Evolutionary conservation across 225 moss, liverwort and hornwort species (phyloP).

Genomic region (Neckera pumila): DNA sequence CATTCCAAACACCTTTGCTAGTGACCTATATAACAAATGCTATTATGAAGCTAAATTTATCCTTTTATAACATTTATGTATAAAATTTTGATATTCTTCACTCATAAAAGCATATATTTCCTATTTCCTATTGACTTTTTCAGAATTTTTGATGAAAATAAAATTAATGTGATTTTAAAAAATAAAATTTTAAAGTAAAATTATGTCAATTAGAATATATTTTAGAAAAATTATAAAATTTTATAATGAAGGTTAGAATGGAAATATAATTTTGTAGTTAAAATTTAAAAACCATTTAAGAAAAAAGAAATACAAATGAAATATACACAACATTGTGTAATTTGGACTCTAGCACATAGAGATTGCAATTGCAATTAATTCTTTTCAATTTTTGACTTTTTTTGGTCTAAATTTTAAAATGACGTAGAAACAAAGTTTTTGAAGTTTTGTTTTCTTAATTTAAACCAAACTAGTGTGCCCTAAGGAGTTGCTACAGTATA

Average conservation of each 20-base stretch:
- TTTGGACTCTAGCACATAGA: not conserved
- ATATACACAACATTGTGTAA: not conserved
- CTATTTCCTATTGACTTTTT: not conserved
- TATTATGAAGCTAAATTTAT: not conserved
- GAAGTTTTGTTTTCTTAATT: not conserved
- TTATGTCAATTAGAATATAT: not conserved
- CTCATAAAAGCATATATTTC: rapidly evolving
- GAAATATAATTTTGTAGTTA: rapidly evolving
- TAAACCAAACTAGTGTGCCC: no score
- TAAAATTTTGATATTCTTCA: not conserved
- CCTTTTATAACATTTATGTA: not conserved
- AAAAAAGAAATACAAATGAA: not conserved
- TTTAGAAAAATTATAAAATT: no score
- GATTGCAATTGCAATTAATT: not conserved
- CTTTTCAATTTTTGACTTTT: not conserved
- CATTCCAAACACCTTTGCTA: not conserved
- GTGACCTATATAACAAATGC: no score
- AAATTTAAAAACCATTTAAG: no score
- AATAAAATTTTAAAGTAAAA: not conserved
- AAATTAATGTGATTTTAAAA: not conserved
- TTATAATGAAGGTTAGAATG: not conserved
- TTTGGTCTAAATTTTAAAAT: not conserved
- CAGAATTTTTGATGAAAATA: rapidly evolving
- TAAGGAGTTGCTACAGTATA: no score
- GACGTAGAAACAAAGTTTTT: not conserved